These are phyloP conservation scores for Candida insectorum DNA, from an alignment of 805 yeast genomes.

Conservation along the genomic window DNA sequence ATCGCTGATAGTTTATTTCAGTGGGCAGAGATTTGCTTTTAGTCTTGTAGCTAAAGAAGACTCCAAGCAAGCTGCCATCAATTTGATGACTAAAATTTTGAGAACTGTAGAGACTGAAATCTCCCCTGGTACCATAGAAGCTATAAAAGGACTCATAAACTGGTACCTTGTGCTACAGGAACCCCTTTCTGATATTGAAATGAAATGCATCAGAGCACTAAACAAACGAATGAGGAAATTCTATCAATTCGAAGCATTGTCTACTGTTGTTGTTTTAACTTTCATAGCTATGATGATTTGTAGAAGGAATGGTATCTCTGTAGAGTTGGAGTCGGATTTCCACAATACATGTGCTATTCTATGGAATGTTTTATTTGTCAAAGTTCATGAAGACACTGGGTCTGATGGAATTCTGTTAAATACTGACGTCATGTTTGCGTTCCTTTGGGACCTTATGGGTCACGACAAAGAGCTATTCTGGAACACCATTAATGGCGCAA, in stretches of 20 bases:
- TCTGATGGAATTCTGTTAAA: no score
- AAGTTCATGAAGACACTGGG: no score
- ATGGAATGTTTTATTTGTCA: no score
- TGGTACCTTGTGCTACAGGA: conserved; percentile 34
- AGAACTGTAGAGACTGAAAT: conserved; percentile 10
- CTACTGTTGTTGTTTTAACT: neutral
- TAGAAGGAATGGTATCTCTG: no score
- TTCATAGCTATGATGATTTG: no score
- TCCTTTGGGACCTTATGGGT: no score
- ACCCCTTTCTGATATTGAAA: conserved; percentile 13
- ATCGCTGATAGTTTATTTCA: conserved; percentile 6
- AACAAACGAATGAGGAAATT: conserved; percentile 3
- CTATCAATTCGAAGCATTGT: neutral
- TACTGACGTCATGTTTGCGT: no score
- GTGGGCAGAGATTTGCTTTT: conserved; percentile 21
- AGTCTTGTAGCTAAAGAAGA: conserved; percentile 20
- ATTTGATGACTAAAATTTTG: conserved; percentile 17
- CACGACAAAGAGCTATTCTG: no score
- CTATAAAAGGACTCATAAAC: conserved; percentile 19
- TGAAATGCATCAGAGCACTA: conserved; percentile 8
- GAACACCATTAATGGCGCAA: no score
- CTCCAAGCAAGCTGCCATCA: conserved; percentile 15
- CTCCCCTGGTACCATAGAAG: conserved; percentile 12
- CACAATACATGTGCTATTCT: no score
- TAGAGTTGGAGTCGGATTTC: no score